A percentile compares a stretch with the other conserved stretches of the same genome.
Evolutionary conservation across 2,329 filamentous ascomycete species (phyloP).

Genomic region (Dothidotthia symphoricarpi): DNA sequence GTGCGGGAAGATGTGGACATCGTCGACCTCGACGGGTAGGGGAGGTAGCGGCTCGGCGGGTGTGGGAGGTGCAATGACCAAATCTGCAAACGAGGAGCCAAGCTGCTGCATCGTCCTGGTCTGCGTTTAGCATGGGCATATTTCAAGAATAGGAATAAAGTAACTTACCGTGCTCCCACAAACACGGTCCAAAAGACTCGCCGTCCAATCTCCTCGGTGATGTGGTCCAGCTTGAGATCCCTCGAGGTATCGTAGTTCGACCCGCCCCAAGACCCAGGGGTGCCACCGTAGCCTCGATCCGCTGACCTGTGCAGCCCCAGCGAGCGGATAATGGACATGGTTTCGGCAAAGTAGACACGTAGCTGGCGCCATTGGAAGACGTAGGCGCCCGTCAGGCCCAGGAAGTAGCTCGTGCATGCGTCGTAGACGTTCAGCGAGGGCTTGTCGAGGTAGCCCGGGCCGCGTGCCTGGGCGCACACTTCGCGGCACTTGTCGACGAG

Average conservation of each 20-base stretch:
- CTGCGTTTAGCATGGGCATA: conserved; percentile 24
- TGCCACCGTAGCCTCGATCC: conserved; percentile 42
- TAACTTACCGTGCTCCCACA: conserved; percentile 63
- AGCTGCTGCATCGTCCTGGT: conserved; percentile 72
- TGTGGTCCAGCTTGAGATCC: conserved; percentile 44
- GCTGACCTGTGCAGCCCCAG: conserved; percentile 63
- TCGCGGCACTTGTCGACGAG: conserved; percentile 70
- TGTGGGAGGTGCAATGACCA: conserved; percentile 74
- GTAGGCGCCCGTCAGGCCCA: conserved; percentile 66
- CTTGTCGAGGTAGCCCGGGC: conserved; percentile 56
- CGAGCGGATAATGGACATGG: conserved; percentile 65
- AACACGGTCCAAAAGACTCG: conserved; percentile 80
- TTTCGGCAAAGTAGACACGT: conserved; percentile 70
- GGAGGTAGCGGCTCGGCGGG: conserved; percentile 74
- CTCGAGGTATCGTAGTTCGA: conserved; percentile 37
- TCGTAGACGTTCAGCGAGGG: conserved; percentile 58
- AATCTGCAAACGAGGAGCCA: conserved; percentile 67
- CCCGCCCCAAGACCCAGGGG: conserved; percentile 37
- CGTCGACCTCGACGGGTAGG: conserved; percentile 77
- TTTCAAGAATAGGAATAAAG: conserved; percentile 49
- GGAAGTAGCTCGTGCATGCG: conserved; percentile 73
- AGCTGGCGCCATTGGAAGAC: conserved; percentile 66
- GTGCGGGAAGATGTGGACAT: conserved; percentile 72
- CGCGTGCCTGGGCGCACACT: conserved; percentile 66
- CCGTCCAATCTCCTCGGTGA: conserved; percentile 55